Base-by-base conservation (phyloP, 1,139 yeast species). In the Pichia sp. region DNA sequence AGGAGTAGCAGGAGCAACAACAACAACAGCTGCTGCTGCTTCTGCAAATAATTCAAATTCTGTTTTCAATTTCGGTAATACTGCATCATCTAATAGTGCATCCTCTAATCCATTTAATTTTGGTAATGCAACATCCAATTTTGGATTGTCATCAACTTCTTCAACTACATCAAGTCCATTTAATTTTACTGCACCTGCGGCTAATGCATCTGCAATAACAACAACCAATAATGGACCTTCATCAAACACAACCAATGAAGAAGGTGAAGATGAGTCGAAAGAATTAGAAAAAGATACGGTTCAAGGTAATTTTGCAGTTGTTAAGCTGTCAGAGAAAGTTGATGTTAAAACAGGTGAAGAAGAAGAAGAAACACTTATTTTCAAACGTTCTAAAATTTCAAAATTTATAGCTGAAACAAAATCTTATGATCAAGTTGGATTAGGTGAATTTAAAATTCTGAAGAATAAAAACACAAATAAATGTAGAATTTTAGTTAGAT, bases 331-430 rank as follows among this genome's bases (percentile, higher is more conserved):
- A 7, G 72, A 77, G 30, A 72, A 74, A 51, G 69, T 76, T 11
- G 77, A 78, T 25, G 74, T 69, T 28, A 70, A 75, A 55, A 86
- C 94, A 4, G 97, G 97, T 27, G 97, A 92, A 68, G 97, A 90
- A 67, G 75, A 79, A 50, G 97, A 92, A 68, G 79, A 74, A 4
- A 64, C 74, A 0, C 63, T 78, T 34, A 86, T 75, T 58, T 77
- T 82, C 37, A 83, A 85, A 60, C 76, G 86, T 60, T 76, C 94
- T 8, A 88, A 88, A 62, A 70, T 89, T 42, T 81, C 83, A 77
- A 71, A 81, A 48, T 78, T 78, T 47, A 75, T 80, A 50, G 62
- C 69, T 26, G 74, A 77, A 37, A 74, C 75, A 44, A 72, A 73
- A 42, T 76, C 78, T 9, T 84, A 83, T 59, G 71, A 69, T 29